Base-by-base conservation (phyloP, 371 early-diverging fungal genomes). In the Saksenaea vasiformis region DNA sequence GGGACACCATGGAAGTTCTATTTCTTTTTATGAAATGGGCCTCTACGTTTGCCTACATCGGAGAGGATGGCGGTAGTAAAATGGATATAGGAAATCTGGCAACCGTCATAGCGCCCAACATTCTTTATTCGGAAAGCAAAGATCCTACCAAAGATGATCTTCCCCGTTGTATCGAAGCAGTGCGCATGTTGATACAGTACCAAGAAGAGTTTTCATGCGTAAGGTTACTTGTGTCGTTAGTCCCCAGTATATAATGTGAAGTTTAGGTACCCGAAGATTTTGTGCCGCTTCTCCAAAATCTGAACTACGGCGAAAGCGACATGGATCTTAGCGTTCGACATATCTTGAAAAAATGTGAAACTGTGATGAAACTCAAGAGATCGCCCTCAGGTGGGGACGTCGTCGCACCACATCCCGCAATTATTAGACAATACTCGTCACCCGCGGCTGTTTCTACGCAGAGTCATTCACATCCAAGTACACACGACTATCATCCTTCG, bases 31-130 rank as follows among this genome's bases (percentile, higher is more conserved):
- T 98, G 60, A 85, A 87, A 54, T 89, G 94, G 85, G 96, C 96
- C 9, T 81, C 93, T 0, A 77, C 84, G 8, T 90, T 88, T 65
- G 86, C 90, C 19, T 76, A 83, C 36, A 82, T 87, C 24, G 83
- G 85, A 38, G 90, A 87, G 39, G 85, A 84, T 41, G 70, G 82
- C 1, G 95, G 95, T 9, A 94, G 89, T 65, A 92, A 92, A 71
- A 98, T 98, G 98, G 90, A 92, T 64, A 67, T 91, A 4, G 80
- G 78, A 37, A 98, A 97, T 67, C 68, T 98, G 59, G 94, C 98
- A 0, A 95, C 94, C 0, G 94, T 98, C 1, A 85, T 98, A 53
- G 90, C 96, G 3, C 98, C 98, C 24, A 97, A 96, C 64, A 86
- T 97, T 15, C 77, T 97, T n/a, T 95, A 94, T 59, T 87, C 92